These are phyloP conservation scores for Rhodofomes roseus DNA, from an alignment of 1,284 basidiomycete genomes.

Conservation along the genomic window DNA sequence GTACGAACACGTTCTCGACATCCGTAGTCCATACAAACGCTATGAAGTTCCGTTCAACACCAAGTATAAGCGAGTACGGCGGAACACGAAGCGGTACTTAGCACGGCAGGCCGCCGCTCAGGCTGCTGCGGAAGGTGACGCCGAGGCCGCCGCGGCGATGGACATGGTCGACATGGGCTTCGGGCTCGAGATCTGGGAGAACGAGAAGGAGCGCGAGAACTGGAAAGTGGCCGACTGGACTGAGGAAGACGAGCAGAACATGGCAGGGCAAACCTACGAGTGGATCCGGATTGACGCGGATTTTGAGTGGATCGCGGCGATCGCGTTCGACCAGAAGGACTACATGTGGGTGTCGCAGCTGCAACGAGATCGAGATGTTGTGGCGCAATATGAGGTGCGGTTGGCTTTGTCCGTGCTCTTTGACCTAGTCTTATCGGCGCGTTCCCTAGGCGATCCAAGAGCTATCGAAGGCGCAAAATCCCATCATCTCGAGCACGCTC, in stretches of 20 bases:
- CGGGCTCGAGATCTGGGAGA: conserved; percentile 95
- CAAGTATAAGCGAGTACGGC: conserved; percentile 97
- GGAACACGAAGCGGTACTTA: conserved; percentile 93
- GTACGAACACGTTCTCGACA: conserved; percentile 97
- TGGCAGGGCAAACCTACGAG: conserved; percentile 95
- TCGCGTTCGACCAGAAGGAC: conserved; percentile 94
- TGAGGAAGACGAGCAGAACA: conserved; percentile 90
- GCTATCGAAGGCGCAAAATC: conserved; percentile 77
- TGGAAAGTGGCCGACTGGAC: conserved; percentile 99
- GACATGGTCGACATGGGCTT: conserved; percentile 95
- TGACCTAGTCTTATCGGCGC: conserved; percentile 2
- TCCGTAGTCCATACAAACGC: conserved; percentile 82
- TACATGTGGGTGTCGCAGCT: conserved; percentile 99
- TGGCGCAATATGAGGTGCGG: conserved; percentile 91
- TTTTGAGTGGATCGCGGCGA: conserved; percentile 94
- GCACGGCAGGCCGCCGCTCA: conserved; percentile 92
- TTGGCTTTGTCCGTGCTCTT: not conserved
- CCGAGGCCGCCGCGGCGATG: conserved; percentile 90
- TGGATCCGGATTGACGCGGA: conserved; percentile 99
- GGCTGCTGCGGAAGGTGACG: conserved; percentile 87
- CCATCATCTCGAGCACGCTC: conserved; percentile 89
- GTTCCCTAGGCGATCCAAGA: conserved; percentile 75
- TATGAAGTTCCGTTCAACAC: conserved; percentile 99
- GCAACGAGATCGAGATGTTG: conserved; percentile 95
- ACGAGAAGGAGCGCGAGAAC: conserved; percentile 85